These are phyloP conservation scores for Saccharum officinarum DNA, from an alignment of 176 grass and related monocot species.

Conservation along the genomic window DNA sequence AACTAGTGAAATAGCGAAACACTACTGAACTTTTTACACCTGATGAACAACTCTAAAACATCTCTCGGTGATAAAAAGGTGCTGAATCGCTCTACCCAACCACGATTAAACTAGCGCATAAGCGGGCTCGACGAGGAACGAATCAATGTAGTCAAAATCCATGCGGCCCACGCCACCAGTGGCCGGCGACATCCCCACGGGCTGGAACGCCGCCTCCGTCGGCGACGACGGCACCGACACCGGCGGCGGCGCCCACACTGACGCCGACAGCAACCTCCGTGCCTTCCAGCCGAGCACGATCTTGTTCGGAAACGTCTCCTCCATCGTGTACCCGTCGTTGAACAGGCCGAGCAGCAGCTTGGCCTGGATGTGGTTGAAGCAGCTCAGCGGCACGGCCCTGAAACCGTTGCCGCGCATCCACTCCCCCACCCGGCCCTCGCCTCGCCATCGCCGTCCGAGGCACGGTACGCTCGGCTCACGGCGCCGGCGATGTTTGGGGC, in stretches of 20 bases:
- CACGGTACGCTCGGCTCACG: slow-evolving; percentile 58
- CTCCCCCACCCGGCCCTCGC: slow-evolving; percentile 46
- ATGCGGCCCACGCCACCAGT: slow-evolving; percentile 25
- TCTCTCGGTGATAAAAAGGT: neutral
- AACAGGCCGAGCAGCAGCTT: slow-evolving; percentile 65
- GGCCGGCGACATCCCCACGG: slow-evolving; percentile 16
- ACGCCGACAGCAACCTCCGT: slow-evolving; percentile 53
- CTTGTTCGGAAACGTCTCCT: slow-evolving; percentile 58
- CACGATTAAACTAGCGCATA: slow-evolving; percentile 41
- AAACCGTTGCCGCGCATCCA: slow-evolving; percentile 65
- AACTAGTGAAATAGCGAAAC: neutral
- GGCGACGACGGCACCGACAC: slow-evolving; percentile 18
- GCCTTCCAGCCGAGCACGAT: slow-evolving; percentile 69
- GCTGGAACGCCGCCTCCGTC: slow-evolving; percentile 7
- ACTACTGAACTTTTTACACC: slow-evolving; percentile 25
- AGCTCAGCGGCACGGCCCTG: slow-evolving; percentile 50
- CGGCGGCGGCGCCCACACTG: slow-evolving; percentile 54
- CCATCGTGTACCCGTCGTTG: slow-evolving; percentile 70
- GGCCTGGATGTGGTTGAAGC: slow-evolving; percentile 82
- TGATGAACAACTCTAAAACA: neutral
- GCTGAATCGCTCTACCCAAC: neutral
- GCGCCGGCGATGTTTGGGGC: slow-evolving; percentile 60
- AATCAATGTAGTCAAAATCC: slow-evolving; percentile 51
- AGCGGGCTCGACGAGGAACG: slow-evolving; percentile 50
- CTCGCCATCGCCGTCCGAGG: slow-evolving; percentile 9